Evolutionary conservation across 169 alveolate genomes (phyloP), one percentile per base, ranked within the genome.

Genomic region (Besnoitia besnoiti): DNA sequence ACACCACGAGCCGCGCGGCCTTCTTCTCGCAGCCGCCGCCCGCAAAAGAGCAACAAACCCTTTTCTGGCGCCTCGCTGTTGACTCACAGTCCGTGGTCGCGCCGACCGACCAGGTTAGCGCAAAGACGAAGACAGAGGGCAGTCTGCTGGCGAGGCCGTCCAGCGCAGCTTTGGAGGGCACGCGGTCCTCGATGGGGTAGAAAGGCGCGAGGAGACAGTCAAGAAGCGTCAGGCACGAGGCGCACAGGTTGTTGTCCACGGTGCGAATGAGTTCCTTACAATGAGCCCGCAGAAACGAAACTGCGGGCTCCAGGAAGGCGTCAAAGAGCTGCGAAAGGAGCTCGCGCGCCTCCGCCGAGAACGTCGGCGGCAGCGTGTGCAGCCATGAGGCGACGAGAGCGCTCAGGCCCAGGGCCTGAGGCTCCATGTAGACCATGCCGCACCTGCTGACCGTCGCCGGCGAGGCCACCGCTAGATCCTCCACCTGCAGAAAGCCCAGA

Each of bases 391-490:
- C 97, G 40, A 97, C 91, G 82, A 98, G 95, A 44, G 99, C 99
- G 62, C 95, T 96, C 98, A 98, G 98, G 0, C 98, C 98, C 27
- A 98, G 95, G 95, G 97, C 99, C 80, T 47, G 97, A 4, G 99
- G 99, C 87, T 98, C 99, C 99, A 98, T 97, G 94, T 97, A 98
- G 77, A 98, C 98, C 97, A 98, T 98, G 94, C 99, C 99, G 39
- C 99, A 99, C 85, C 99, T 97, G 40, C 98, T 97, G 40, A 98
- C 99, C 19, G 99, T 98, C 59, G 99, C 99, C 49, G 99, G 98
- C 76, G 99, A 97, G 50, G 99, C 99, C 92, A 97, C 98, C 93
- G 98, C 96, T 89, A 98, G 96, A 96, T 98, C 99, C 95, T 99
- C 98, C 92, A 98, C 93, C 93, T 90, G 85, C 27, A 21, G 21